Conservation (phyloP, 257 asterid species). For the Ehretia macrophylla region DNA sequence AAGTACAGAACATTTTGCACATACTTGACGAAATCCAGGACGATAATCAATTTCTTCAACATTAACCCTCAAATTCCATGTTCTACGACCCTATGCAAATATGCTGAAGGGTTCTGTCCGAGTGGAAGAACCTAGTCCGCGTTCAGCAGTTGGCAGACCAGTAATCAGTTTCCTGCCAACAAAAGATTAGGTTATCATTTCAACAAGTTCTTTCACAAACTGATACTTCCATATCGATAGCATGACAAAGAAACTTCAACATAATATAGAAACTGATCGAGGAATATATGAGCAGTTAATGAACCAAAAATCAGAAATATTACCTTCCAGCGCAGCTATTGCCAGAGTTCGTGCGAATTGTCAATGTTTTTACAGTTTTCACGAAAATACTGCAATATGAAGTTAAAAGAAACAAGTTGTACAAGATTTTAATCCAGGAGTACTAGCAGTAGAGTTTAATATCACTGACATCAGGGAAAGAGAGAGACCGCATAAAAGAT, state of each 20-base stretch:
- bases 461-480: background rate
- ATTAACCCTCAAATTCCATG: no score
- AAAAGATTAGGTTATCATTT: conserved; percentile 9
- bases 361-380: conserved; percentile 68
- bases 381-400: conserved; percentile 50
- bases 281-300: background rate
- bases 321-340: conserved; percentile 51
- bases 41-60: conserved; percentile 66
- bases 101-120: conserved; percentile 69
- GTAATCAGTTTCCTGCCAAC: conserved; percentile 65
- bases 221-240: no score
- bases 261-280: background rate
- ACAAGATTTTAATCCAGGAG: background rate
- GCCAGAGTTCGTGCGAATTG: conserved; percentile 49
- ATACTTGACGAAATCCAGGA: conserved; percentile 22
- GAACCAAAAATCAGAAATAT: background rate
- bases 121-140: conserved; percentile 78
- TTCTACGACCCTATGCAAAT: conserved; percentile 37
- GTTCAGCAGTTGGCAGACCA: conserved; percentile 71
- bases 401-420: background rate
- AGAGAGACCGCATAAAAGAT: background rate
- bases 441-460: background rate
- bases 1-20: no score
- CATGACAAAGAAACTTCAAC: no score
- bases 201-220: background rate